These are phyloP conservation scores for Apophysomyces sp. DNA, from an alignment of 371 early-diverging fungal genomes.

Conservation along the genomic window DNA sequence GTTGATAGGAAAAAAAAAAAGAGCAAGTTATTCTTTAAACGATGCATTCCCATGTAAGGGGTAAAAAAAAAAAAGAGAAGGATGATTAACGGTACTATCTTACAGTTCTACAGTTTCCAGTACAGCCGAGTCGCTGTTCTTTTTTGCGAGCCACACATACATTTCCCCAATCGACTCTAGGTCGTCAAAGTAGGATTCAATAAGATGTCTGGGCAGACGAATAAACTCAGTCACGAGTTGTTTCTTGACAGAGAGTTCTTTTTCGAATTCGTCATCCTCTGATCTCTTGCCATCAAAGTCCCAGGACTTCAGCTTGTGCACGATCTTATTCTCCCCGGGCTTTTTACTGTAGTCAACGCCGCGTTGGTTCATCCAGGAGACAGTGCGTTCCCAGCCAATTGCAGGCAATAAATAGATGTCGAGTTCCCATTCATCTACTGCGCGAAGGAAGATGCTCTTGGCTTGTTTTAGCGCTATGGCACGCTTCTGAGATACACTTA, in stretches of 20 bases:
- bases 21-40: not conserved
- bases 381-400: conserved; percentile 37
- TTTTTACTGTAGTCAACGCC: conserved; percentile 25
- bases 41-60: too few species aligned
- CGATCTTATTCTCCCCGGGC: conserved; percentile 24
- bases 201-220: conserved; percentile 25
- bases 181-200: conserved; percentile 35
- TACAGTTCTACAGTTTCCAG: conserved; percentile 17
- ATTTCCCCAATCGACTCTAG: conserved; percentile 42
- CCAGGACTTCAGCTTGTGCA: conserved; percentile 37
- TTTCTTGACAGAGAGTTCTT: conserved; percentile 29
- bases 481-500: conserved; percentile 17
- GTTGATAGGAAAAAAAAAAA: not conserved
- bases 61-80: too few species aligned
- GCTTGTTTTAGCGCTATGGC: conserved; percentile 15
- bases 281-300: conserved; percentile 39
- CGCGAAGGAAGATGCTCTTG: conserved; percentile 10
- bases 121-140: conserved; percentile 18
- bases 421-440: conserved; percentile 31
- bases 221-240: conserved; percentile 41
- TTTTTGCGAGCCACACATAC: conserved; percentile 49
- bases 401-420: conserved; percentile 45
- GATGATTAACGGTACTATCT: not conserved
- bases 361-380: conserved; percentile 34
- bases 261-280: conserved; percentile 45